Evolutionary conservation across 2,329 filamentous ascomycete genomes (phyloP).

Genomic region (Pseudopyricularia javanii): DNA sequence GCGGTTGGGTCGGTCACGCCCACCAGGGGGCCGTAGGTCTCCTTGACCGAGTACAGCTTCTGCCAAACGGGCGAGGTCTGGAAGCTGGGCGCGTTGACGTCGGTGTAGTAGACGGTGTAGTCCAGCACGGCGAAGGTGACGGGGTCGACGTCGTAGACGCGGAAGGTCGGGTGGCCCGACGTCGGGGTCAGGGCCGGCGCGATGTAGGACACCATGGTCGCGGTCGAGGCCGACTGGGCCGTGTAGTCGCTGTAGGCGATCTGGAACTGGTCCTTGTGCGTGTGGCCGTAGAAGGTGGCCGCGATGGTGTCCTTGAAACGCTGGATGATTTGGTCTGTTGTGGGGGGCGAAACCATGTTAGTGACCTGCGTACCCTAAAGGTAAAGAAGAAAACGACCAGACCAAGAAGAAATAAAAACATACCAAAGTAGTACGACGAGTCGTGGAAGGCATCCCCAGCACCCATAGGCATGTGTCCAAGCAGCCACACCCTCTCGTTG

Average conservation of each 20-base stretch:
- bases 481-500: slow-evolving; percentile 40
- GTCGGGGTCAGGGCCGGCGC: slow-evolving; percentile 41
- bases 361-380: too few relatives aligned
- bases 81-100: slow-evolving; percentile 31
- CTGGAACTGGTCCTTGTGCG: slow-evolving; percentile 43
- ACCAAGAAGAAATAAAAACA: not conserved
- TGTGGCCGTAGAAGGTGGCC: slow-evolving; percentile 45
- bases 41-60: slow-evolving; percentile 43
- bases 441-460: slow-evolving; percentile 37
- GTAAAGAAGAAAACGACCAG: too few relatives aligned
- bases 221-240: slow-evolving; percentile 25
- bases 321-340: slow-evolving; percentile 33
- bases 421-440: slow-evolving; percentile 31
- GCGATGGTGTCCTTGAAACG: slow-evolving; percentile 41
- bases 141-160: slow-evolving; percentile 45
- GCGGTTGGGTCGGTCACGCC: slow-evolving; percentile 24
- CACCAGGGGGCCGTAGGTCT: slow-evolving; percentile 34
- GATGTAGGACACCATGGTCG: slow-evolving; percentile 38
- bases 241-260: slow-evolving; percentile 38
- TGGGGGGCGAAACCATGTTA: not conserved
- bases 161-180: slow-evolving; percentile 42
- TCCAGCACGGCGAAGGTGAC: slow-evolving; percentile 43
- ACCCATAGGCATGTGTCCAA: slow-evolving; percentile 44
- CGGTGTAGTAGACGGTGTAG: slow-evolving; percentile 38
- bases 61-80: slow-evolving; percentile 35